Evolutionary conservation across 1,139 yeast genomes (phyloP).

Genomic region (Saccharomycopsis hybrid): DNA sequence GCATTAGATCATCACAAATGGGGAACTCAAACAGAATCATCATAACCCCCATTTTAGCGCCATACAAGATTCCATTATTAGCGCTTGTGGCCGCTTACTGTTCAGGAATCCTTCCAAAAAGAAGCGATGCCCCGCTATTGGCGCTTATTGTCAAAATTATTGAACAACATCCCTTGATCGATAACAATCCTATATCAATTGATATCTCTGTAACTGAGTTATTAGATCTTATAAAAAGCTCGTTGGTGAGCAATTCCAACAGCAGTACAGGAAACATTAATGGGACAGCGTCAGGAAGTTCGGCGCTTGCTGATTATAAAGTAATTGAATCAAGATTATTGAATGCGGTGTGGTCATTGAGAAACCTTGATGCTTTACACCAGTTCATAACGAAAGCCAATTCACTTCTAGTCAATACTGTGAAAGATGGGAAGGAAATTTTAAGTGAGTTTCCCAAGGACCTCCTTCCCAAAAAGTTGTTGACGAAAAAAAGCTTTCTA

Average conservation of each 20-base stretch:
- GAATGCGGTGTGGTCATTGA: slow-evolving; percentile 28
- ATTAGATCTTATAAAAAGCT: slow-evolving; percentile 20
- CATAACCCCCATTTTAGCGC: slow-evolving; percentile 28
- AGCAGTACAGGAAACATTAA: neutral
- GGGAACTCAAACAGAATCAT: neutral
- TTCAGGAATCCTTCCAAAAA: slow-evolving; percentile 31
- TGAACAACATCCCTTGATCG: slow-evolving; percentile 26
- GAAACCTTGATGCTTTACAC: slow-evolving; percentile 26
- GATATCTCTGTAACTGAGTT: slow-evolving; percentile 25
- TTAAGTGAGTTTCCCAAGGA: slow-evolving; percentile 18
- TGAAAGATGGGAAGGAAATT: slow-evolving; percentile 22
- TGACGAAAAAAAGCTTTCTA: slow-evolving; percentile 34
- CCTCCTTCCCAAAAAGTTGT: slow-evolving; percentile 23
- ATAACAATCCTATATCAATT: slow-evolving; percentile 20
- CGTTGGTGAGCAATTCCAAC: slow-evolving; percentile 23
- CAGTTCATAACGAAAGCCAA: slow-evolving; percentile 29
- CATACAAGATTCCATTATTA: slow-evolving; percentile 34
- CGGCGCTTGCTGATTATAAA: slow-evolving; percentile 4
- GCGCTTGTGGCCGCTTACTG: slow-evolving; percentile 35
- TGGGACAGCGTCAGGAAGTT: slow-evolving; percentile 20
- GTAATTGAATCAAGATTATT: slow-evolving; percentile 24
- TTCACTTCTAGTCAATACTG: slow-evolving; percentile 26
- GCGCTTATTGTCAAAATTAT: slow-evolving; percentile 32
- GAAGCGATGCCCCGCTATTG: slow-evolving; percentile 31
- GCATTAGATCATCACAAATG: too few species aligned